phyloP scores from a whole-genome alignment of 2,329 filamentous ascomycete species.

The Fusarium hostae region DNA sequence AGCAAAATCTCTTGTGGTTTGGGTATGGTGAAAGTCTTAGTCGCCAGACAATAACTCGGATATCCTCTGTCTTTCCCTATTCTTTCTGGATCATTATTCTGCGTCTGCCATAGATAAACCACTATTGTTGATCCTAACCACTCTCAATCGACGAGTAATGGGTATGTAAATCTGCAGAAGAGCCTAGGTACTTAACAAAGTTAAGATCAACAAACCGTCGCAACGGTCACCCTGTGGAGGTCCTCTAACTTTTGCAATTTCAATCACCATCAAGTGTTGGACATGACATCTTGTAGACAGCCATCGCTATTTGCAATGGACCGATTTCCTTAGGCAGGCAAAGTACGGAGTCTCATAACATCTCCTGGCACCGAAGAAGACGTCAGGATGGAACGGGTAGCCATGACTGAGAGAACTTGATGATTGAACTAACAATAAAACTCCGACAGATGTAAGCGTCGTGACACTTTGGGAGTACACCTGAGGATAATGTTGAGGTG shows the following conservation, averaged over 20 bases:
- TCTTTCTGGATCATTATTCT: neutral
- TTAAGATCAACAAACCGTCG: neutral
- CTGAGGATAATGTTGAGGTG: neutral
- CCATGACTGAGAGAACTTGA: neutral
- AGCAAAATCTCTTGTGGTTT: neutral
- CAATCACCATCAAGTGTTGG: no score
- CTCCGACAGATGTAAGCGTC: rapidly evolving
- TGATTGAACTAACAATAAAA: neutral
- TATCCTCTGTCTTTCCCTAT: neutral
- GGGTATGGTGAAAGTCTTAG: neutral
- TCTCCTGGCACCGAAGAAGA: neutral
- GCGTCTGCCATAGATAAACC: neutral
- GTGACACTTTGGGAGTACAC: neutral
- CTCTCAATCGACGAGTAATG: neutral
- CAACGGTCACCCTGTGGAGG: neutral
- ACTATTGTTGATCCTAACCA: no score
- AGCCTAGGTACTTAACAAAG: neutral
- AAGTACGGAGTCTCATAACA: neutral
- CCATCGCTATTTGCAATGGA: neutral
- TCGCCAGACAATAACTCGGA: neutral
- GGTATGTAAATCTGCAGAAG: neutral
- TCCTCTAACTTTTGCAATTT: no score
- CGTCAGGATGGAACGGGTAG: neutral
- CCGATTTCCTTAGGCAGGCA: neutral
- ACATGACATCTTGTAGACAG: neutral